Conservation (phyloP, 2,329 filamentous ascomycete genomes). For the Aspergillus felis region DNA sequence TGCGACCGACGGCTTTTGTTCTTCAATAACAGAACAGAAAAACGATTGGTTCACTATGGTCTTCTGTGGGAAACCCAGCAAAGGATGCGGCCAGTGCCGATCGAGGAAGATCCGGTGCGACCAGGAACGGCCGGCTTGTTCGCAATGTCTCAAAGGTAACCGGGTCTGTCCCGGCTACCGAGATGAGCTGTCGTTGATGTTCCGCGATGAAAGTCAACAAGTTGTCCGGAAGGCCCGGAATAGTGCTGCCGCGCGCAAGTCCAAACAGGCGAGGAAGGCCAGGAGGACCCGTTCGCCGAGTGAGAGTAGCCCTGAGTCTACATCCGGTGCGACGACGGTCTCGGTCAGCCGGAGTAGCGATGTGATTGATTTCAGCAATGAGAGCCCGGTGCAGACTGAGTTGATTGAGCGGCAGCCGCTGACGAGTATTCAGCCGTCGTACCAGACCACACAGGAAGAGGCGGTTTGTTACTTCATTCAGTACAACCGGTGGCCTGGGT, state of each 20-base stretch:
- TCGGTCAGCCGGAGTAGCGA: slow-evolving; percentile 5
- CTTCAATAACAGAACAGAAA: not conserved
- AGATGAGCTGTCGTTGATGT: slow-evolving; percentile 62
- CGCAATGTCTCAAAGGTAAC: slow-evolving; percentile 58
- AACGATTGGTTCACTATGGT: slow-evolving; percentile 30
- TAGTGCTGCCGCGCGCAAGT: slow-evolving; percentile 27
- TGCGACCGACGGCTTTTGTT: not conserved
- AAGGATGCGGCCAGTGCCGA: slow-evolving; percentile 43
- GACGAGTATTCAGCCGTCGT: slow-evolving; percentile 22
- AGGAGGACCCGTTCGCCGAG: not conserved
- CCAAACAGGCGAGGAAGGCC: slow-evolving; percentile 11
- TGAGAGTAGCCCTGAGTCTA: not conserved
- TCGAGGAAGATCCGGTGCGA: slow-evolving; percentile 52
- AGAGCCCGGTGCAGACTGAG: slow-evolving; percentile 14
- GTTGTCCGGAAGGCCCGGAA: slow-evolving; percentile 57
- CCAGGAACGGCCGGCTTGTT: slow-evolving; percentile 57
- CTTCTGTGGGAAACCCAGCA: slow-evolving; percentile 43
- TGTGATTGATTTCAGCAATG: slow-evolving; percentile 20
- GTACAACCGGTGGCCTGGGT: slow-evolving; percentile 30
- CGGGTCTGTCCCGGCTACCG: slow-evolving; percentile 62
- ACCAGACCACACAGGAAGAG: slow-evolving; percentile 26
- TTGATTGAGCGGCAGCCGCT: slow-evolving; percentile 13
- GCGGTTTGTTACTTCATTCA: slow-evolving; percentile 35
- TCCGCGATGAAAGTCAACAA: slow-evolving; percentile 62
- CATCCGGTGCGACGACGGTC: not conserved